These are phyloP conservation scores for Russula brevipes DNA, from an alignment of 768 basidiomycete genomes.

Conservation along the genomic window DNA sequence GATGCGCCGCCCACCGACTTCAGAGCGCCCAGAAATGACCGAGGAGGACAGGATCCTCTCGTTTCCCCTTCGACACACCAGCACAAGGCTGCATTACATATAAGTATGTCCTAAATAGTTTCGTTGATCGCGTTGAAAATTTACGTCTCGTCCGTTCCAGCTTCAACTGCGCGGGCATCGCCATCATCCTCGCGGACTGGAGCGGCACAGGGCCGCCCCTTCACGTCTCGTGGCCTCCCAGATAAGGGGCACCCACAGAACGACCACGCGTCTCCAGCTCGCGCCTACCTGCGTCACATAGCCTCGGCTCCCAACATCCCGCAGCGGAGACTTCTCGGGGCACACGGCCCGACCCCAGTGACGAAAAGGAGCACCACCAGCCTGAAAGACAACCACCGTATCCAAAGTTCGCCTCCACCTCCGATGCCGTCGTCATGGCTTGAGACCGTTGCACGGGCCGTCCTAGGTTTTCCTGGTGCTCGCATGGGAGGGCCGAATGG, in stretches of 20 bases:
- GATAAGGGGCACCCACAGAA: constrained; percentile 26
- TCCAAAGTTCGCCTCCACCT: constrained; percentile 36
- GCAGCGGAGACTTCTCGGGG: constrained; percentile 20
- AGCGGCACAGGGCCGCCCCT: not conserved
- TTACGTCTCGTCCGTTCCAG: not conserved
- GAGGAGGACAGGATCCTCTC: not conserved
- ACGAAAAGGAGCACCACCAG: constrained; percentile 30
- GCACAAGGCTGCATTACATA: not conserved
- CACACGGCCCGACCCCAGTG: not conserved
- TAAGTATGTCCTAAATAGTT: not conserved
- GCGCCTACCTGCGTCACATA: constrained; percentile 71
- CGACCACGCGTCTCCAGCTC: constrained; percentile 43
- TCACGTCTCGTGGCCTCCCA: constrained; percentile 20
- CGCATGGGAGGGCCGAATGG: constrained; percentile 40
- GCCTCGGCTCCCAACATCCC: constrained; percentile 51
- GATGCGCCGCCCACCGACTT: constrained; percentile 24
- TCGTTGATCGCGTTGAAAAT: not conserved
- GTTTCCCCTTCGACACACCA: not conserved
- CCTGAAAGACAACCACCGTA: constrained; percentile 33
- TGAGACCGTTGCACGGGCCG: constrained; percentile 60
- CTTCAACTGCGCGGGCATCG: not conserved
- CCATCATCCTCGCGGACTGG: constrained; percentile 15
- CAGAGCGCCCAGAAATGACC: constrained; percentile 23
- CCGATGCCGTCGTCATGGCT: constrained; percentile 68
- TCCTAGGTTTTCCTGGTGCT: constrained; percentile 45